A percentile compares a stretch with the other conserved stretches of the same genome.
These are phyloP conservation scores for Epicoccum sorghinum DNA, from an alignment of 2,329 filamentous ascomycete species.

Conservation along the genomic window DNA sequence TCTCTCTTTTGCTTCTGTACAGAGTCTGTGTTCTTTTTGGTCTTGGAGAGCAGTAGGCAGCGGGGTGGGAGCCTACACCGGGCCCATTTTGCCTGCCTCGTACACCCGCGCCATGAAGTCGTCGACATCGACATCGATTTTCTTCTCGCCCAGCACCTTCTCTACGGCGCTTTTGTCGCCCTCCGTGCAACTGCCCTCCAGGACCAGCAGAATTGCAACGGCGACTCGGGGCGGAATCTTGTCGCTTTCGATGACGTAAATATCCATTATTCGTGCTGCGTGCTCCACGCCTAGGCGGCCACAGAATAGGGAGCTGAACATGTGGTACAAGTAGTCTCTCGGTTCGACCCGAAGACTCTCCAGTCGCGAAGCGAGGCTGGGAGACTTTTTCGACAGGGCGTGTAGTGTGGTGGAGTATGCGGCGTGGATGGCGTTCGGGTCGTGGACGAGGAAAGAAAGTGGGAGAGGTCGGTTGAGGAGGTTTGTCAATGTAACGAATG, in stretches of 20 bases:
- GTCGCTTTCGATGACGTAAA: conserved; percentile 84
- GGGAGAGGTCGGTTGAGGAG: conserved; percentile 77
- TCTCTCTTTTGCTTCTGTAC: background rate
- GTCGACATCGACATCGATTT: conserved; percentile 29
- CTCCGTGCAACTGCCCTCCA: conserved; percentile 54
- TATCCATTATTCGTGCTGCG: conserved; percentile 77
- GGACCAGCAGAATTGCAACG: conserved; percentile 65
- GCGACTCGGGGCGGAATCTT: conserved; percentile 72
- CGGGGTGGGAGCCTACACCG: background rate
- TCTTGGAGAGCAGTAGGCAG: background rate
- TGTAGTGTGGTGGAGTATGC: conserved; percentile 73
- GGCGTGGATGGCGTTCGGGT: conserved; percentile 70
- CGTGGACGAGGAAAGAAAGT: conserved; percentile 75
- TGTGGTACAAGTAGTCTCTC: conserved; percentile 61
- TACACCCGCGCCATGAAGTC: conserved; percentile 44
- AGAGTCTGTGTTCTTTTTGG: background rate
- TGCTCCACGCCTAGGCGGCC: conserved; percentile 70
- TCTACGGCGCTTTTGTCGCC: conserved; percentile 44
- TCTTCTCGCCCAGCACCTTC: conserved; percentile 20
- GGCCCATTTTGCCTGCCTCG: conserved; percentile 40
- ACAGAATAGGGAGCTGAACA: conserved; percentile 69
- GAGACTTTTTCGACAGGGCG: conserved; percentile 69
- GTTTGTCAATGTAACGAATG: conserved; percentile 77
- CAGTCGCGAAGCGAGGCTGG: conserved; percentile 67
- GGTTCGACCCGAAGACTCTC: conserved; percentile 51